Conservation (phyloP, 331 rosid genomes). For the Prunus yedoensis region DNA sequence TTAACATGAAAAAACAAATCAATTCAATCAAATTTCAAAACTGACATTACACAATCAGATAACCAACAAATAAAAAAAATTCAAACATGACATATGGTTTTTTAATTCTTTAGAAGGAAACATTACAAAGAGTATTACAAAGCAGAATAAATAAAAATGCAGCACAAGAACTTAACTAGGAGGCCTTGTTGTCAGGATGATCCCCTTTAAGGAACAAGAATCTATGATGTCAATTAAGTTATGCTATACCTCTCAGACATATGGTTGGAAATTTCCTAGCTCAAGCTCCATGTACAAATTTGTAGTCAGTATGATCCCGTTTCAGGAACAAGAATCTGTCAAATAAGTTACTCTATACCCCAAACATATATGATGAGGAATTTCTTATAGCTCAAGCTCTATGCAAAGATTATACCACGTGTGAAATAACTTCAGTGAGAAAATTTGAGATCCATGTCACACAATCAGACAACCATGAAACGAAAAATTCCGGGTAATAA, state of each 20-base stretch:
- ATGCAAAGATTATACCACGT: neutral
- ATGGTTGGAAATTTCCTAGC: neutral
- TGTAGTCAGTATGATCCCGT: neutral
- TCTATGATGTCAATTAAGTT: neutral
- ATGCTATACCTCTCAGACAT: neutral
- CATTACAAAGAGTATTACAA: neutral
- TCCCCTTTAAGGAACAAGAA: neutral
- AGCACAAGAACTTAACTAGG: neutral
- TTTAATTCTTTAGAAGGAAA: neutral
- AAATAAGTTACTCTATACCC: neutral
- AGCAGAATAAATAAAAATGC: neutral
- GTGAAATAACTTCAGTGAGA: neutral
- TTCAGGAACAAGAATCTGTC: neutral
- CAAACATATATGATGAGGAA: neutral
- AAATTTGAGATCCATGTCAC: too few relatives aligned
- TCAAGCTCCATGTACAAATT: neutral
- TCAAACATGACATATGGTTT: neutral
- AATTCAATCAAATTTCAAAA: neutral
- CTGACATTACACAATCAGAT: neutral
- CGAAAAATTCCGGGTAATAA: too few relatives aligned
- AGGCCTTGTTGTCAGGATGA: neutral
- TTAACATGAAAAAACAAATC: neutral
- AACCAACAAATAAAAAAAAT: neutral
- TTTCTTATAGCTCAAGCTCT: neutral
- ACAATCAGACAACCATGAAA: too few relatives aligned